phyloP scores from a whole-genome alignment of 306 rosid genomes.

The Cucurbita maxima region DNA sequence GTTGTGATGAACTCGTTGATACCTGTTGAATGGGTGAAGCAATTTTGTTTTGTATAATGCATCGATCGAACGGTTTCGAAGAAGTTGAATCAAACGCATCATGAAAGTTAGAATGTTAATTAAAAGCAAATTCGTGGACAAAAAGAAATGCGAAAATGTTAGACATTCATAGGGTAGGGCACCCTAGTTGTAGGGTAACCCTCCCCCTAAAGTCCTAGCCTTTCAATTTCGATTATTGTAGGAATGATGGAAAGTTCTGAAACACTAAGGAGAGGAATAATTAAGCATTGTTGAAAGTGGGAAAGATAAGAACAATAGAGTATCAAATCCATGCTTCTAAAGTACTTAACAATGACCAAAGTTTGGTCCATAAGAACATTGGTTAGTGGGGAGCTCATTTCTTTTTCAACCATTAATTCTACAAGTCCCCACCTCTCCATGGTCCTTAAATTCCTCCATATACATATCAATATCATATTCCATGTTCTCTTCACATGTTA shows the following conservation, averaged over 20 bases:
- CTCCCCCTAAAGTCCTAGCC: not conserved
- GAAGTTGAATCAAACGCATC: not conserved
- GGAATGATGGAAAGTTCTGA: not conserved
- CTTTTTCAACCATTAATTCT: not conserved
- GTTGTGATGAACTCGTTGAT: not conserved
- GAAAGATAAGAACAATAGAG: slow-evolving; percentile 33
- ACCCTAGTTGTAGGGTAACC: not conserved
- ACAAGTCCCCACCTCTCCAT: slow-evolving; percentile 2
- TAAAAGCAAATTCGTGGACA: not conserved
- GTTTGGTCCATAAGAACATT: slow-evolving; percentile 24
- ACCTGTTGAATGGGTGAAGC: not conserved
- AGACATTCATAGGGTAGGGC: not conserved
- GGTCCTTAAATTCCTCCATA: slow-evolving; percentile 7
- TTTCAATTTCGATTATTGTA: not conserved
- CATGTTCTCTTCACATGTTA: slow-evolving; percentile 4
- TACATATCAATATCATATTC: not conserved
- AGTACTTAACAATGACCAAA: slow-evolving; percentile 25
- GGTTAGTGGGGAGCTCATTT: not conserved
- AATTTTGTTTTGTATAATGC: not conserved
- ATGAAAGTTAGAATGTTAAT: not conserved
- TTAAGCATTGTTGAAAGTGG: slow-evolving; percentile 10
- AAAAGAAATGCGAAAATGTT: not conserved
- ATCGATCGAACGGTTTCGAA: not conserved
- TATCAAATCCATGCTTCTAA: slow-evolving; percentile 64
- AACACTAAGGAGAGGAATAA: slow-evolving; percentile 4